Evolutionary conservation across 192 early-diverging fungal species (phyloP).

Genomic region (Gorgonomyces haynaldii): DNA sequence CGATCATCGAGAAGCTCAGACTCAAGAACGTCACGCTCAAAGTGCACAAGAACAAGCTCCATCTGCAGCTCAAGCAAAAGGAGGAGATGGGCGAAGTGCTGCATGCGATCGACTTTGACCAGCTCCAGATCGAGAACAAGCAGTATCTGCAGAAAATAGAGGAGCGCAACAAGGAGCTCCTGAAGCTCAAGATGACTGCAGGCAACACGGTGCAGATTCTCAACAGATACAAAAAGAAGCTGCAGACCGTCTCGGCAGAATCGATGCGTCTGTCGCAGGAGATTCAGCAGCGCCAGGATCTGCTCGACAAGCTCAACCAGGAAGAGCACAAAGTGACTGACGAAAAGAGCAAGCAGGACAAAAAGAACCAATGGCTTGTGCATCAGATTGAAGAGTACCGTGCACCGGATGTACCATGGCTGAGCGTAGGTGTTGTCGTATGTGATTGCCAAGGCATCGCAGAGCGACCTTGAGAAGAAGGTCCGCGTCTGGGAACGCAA

Average conservation of each 20-base stretch:
- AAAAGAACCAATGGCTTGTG: constrained; percentile 18
- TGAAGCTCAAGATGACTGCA: constrained; percentile 54
- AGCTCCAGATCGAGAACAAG: constrained; percentile 56
- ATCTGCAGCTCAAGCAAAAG: constrained; percentile 53
- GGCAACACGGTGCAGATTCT: constrained; percentile 48
- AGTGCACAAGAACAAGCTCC: constrained; percentile 50
- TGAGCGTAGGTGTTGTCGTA: constrained; percentile 39
- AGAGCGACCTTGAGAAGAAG: constrained; percentile 37
- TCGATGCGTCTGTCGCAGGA: constrained; percentile 26
- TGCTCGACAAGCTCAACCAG: constrained; percentile 30
- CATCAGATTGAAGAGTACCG: constrained; percentile 35
- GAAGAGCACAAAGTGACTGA: constrained; percentile 28
- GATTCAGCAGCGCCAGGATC: constrained; percentile 31
- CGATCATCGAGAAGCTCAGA: constrained; percentile 47
- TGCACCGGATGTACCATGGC: constrained; percentile 33
- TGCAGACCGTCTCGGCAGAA: constrained; percentile 31
- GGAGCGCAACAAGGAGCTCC: constrained; percentile 44
- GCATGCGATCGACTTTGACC: constrained; percentile 56
- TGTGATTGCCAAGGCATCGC: constrained; percentile 32
- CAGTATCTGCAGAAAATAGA: constrained; percentile 54
- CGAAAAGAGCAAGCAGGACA: constrained; percentile 27
- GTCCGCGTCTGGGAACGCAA: constrained; percentile 44
- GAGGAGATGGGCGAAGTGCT: constrained; percentile 59
- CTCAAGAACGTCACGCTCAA: constrained; percentile 51
- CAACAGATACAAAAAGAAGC: constrained; percentile 47